Conservation (phyloP, 2,329 filamentous ascomycete species). For the Pestalotiopsis sp. region DNA sequence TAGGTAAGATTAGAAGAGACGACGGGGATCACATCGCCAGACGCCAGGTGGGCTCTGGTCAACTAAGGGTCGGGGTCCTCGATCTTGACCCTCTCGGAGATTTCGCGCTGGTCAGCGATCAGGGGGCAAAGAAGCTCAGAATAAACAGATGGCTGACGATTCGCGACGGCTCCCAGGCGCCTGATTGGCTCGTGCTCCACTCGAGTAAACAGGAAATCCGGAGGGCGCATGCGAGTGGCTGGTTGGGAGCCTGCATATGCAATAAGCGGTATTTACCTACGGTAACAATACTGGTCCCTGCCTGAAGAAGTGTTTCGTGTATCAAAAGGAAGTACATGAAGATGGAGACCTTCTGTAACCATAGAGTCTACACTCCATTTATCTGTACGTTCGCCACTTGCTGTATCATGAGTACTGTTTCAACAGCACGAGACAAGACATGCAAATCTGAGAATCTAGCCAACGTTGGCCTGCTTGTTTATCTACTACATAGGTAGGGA, state of each 20-base stretch:
- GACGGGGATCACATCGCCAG: constrained; percentile 7
- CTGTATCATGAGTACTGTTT: neutral
- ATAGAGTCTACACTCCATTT: too few species aligned
- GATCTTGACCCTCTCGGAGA: constrained; percentile 3
- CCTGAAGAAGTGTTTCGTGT: too few species aligned
- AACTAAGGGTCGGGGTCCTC: neutral
- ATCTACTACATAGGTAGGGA: neutral
- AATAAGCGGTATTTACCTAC: too few species aligned
- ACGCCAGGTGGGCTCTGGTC: neutral
- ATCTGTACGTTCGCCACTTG: too few species aligned
- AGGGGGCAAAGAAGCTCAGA: neutral
- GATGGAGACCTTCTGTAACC: too few species aligned
- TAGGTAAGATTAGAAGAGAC: neutral
- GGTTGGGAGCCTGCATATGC: neutral
- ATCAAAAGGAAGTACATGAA: too few species aligned
- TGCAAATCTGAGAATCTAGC: neutral
- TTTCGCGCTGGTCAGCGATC: constrained; percentile 1
- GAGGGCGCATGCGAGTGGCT: too few species aligned
- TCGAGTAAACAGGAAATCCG: neutral
- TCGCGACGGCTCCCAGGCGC: neutral
- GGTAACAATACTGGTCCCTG: too few species aligned
- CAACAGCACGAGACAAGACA: neutral
- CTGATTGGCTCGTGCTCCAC: neutral
- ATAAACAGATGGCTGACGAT: neutral
- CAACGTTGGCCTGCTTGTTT: too few species aligned